Evolutionary conservation across 345 rosid species (phyloP).

Genomic region (Aquilaria malaccensis): DNA sequence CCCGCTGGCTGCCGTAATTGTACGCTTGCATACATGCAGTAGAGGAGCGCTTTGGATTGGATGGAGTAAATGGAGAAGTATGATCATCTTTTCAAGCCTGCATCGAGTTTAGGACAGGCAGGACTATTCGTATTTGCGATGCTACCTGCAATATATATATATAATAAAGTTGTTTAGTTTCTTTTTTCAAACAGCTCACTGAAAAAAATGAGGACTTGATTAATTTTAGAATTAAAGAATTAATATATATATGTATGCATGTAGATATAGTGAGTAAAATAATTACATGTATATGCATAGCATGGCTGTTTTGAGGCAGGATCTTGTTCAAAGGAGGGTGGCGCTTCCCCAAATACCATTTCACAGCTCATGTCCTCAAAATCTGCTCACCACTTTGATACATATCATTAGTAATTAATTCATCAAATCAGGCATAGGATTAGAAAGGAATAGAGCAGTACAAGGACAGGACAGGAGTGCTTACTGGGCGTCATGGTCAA

Average conservation of each 20-base stretch:
- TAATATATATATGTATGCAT: background rate
- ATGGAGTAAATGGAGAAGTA: too few species aligned
- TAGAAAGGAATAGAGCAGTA: background rate
- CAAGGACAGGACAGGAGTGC: constrained; percentile 3
- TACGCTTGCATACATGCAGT: too few species aligned
- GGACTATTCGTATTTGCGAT: constrained; percentile 35
- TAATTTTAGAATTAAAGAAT: background rate
- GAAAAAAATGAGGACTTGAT: background rate
- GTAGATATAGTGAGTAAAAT: background rate
- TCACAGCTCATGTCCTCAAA: constrained; percentile 98
- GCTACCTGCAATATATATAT: constrained; percentile 36
- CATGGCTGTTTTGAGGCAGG: constrained; percentile 58
- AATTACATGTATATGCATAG: constrained; percentile 52
- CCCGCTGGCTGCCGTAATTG: too few species aligned
- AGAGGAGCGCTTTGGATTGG: too few species aligned
- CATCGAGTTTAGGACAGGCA: constrained; percentile 36
- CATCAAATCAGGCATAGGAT: background rate
- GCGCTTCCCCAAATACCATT: constrained; percentile 88
- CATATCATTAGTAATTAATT: background rate
- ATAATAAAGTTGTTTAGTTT: constrained; percentile 9
- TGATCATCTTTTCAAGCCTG: constrained; percentile 26
- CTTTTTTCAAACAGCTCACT: too few species aligned
- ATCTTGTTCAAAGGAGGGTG: constrained; percentile 75
- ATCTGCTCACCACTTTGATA: constrained; percentile 30
- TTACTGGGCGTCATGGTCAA: constrained; percentile 89